Base-by-base conservation (phyloP, 257 asterid genomes). In the Phtheirospermum japonicum region DNA sequence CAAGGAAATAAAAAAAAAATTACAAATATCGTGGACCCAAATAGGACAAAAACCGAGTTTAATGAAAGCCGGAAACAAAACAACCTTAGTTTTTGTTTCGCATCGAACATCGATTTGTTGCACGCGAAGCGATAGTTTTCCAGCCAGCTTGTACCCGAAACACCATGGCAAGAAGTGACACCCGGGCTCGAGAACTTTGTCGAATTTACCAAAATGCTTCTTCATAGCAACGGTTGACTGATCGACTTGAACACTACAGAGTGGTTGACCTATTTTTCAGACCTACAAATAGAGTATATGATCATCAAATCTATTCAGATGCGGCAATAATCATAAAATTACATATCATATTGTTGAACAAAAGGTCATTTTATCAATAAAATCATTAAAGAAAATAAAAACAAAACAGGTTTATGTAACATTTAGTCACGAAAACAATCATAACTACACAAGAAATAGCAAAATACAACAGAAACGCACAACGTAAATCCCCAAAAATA, bases 31-130 rank as follows among this genome's bases (percentile, higher is more conserved):
- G 4, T 5, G 39, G 28, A 23, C 28, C 28, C 28, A 1, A 23
- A 23, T 23, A 23, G 28, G 28, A 23, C 28, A 23, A 23, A 23
- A 23, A 3, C 28, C 1, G 1, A 23, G 28, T 23, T 23, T 23
- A 23, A 23, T 23, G 28, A 23, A 23, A 23, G 28, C 28, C 28
- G 28, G 28, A 23, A 1, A 3, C 28, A 23, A 23, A 23, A 33
- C 39, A 2, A 71, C 75, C 81, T 72, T 72, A 1, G 82, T 72
- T 69, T 76, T 69, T 7, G 82, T 76, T 57, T 73, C 78, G 59
- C 78, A 72, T 1, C 63, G 76, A 23, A 76, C 81, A 46, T 72
- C 78, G 2, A 76, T 71, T 61, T 76, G 81, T 14, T 69, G 75
- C 31, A 76, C 78, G 18, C 81, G 78, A 30, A 72, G 66, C 0